phyloP scores from a whole-genome alignment of 164 flowering plant species.

The Paratinospora sagittata region DNA sequence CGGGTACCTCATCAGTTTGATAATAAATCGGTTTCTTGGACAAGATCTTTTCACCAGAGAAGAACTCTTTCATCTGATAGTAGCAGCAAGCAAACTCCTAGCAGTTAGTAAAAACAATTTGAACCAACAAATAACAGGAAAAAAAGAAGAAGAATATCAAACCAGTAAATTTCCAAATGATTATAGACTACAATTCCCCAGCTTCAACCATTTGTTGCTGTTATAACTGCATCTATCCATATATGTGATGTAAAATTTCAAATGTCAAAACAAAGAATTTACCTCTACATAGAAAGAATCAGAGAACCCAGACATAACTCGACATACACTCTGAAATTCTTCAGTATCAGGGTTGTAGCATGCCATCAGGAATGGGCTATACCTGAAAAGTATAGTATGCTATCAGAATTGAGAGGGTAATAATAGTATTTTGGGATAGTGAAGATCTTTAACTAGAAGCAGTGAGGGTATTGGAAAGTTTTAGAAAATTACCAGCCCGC shows the following conservation, averaged over 20 bases:
- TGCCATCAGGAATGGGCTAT: conserved; percentile 93
- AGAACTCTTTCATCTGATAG: conserved; percentile 79
- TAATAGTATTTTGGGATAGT: not conserved
- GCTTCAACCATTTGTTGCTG: not conserved
- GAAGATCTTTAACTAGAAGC: not conserved
- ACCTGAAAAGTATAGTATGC: conserved; percentile 39
- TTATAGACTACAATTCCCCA: not conserved
- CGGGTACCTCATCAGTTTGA: conserved; percentile 68
- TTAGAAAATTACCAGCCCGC: conserved; percentile 75
- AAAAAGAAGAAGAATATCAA: not conserved
- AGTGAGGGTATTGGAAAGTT: not conserved
- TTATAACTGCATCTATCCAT: not conserved
- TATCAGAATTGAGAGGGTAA: not conserved
- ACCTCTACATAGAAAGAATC: conserved; percentile 88
- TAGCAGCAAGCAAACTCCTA: not conserved
- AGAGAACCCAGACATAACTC: conserved; percentile 95
- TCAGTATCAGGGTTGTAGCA: conserved; percentile 86
- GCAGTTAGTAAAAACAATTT: not conserved
- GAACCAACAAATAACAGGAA: not conserved
- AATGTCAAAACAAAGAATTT: conserved; percentile 6
- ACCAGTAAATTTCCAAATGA: too few relatives aligned
- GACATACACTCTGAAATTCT: conserved; percentile 89
- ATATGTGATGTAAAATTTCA: not conserved
- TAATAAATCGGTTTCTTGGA: conserved; percentile 70
- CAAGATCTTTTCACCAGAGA: conserved; percentile 57